These are phyloP conservation scores for Fusarium sp. DNA, from an alignment of 2,329 filamentous ascomycete species.

Conservation along the genomic window DNA sequence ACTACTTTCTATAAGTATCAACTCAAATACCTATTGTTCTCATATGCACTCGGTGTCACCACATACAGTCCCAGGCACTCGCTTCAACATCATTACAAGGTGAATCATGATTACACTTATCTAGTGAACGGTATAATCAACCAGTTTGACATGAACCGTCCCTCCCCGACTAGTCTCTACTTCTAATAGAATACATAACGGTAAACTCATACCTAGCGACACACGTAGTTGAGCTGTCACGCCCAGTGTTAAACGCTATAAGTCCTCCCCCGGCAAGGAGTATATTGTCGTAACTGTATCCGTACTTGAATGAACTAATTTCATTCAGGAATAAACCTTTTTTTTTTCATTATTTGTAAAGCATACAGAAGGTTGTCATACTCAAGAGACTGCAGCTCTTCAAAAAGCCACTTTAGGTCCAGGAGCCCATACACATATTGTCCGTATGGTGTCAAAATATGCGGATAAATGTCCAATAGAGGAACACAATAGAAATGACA, in stretches of 20 bases:
- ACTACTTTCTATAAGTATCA: not conserved
- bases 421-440: not conserved
- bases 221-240: not conserved
- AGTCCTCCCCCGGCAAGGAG: not conserved
- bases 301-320: not conserved
- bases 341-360: not conserved
- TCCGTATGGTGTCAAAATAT: not conserved
- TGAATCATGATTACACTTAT: not conserved
- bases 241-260: not conserved
- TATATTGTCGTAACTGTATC: not conserved
- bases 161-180: too few relatives aligned
- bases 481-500: not conserved
- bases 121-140: not conserved
- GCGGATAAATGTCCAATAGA: not conserved
- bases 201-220: not conserved
- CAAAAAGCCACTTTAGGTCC: not conserved
- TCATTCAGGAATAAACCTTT: not conserved
- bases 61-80: too few relatives aligned
- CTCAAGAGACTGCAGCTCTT: not conserved
- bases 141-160: not conserved
- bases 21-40: not conserved
- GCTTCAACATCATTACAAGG: not conserved
- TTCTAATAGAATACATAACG: not conserved
- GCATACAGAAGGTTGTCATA: not conserved
- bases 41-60: too few relatives aligned